Conservation (phyloP, 1,284 basidiomycete species). For the Anthracocystis walkeri region DNA sequence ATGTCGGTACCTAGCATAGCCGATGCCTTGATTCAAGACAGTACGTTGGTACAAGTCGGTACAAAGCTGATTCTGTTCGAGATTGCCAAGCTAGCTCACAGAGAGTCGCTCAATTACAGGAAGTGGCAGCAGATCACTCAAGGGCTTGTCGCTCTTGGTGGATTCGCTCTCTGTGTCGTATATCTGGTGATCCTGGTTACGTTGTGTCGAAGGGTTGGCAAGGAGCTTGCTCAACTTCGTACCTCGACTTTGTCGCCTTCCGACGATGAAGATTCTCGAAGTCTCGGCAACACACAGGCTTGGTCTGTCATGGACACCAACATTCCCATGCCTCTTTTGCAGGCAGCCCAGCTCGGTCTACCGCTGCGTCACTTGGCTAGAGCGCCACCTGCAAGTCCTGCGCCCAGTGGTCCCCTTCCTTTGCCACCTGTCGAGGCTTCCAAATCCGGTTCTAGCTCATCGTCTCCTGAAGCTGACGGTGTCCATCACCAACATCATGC, state of each 20-base stretch:
- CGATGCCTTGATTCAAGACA: neutral
- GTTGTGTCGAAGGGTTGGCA: constrained; percentile 16
- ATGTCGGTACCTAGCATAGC: neutral
- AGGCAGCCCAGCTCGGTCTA: neutral
- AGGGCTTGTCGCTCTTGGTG: constrained; percentile 16
- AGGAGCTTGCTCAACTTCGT: constrained; percentile 25
- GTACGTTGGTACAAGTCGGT: neutral
- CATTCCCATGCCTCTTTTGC: neutral
- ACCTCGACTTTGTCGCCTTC: neutral
- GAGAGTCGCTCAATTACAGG: neutral
- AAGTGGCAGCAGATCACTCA: constrained; percentile 14
- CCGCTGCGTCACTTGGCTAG: neutral
- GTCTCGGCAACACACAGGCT: neutral
- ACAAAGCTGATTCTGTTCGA: neutral
- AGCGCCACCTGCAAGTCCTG: constrained; percentile 18
- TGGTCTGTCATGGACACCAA: constrained; percentile 6
- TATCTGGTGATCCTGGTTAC: constrained; percentile 19
- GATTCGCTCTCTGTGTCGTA: neutral
- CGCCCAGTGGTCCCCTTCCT: constrained; percentile 21
- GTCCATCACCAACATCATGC: neutral
- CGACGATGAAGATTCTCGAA: neutral
- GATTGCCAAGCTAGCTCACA: constrained; percentile 6
- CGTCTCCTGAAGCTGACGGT: neutral
- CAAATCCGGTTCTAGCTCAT: neutral
- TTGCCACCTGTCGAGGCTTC: constrained; percentile 8